phyloP scores from a whole-genome alignment of 202 grass and related monocot species.

The Digitaria exilis region DNA sequence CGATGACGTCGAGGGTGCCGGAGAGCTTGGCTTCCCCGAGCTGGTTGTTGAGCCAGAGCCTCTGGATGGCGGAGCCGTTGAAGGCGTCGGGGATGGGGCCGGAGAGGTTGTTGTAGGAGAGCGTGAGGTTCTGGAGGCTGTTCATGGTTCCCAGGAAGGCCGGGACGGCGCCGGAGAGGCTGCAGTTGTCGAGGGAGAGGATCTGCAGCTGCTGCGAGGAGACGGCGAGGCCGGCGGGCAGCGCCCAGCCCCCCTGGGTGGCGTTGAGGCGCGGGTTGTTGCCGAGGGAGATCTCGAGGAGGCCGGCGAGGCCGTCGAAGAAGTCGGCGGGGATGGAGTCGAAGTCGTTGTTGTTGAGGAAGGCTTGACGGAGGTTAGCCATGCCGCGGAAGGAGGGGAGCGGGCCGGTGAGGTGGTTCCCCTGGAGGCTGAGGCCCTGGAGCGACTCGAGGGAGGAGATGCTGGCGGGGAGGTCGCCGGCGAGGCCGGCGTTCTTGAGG shows the following conservation, averaged over 20 bases:
- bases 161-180: constrained; percentile 57
- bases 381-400: constrained; percentile 75
- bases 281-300: constrained; percentile 58
- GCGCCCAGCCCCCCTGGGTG: constrained; percentile 48
- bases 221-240: constrained; percentile 34
- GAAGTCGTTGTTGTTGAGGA: constrained; percentile 79
- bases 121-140: constrained; percentile 52
- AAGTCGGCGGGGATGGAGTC: constrained; percentile 65
- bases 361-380: constrained; percentile 52
- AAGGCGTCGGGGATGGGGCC: constrained; percentile 56
- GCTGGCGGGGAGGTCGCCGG: constrained; percentile 40
- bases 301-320: constrained; percentile 52
- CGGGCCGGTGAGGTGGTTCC: constrained; percentile 59
- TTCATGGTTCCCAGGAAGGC: constrained; percentile 49
- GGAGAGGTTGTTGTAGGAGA: constrained; percentile 75
- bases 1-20: constrained; percentile 60
- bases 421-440: constrained; percentile 67
- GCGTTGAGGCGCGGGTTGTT: constrained; percentile 67
- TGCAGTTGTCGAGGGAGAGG: constrained; percentile 48
- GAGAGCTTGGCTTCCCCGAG: constrained; percentile 33
- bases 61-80: constrained; percentile 45
- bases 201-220: constrained; percentile 51
- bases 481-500: constrained; percentile 55
- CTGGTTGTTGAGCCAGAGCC: constrained; percentile 96
- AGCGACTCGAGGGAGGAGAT: constrained; percentile 56